phyloP scores from a whole-genome alignment of 2,329 filamentous ascomycete species.

The Phialophora macrospora region DNA sequence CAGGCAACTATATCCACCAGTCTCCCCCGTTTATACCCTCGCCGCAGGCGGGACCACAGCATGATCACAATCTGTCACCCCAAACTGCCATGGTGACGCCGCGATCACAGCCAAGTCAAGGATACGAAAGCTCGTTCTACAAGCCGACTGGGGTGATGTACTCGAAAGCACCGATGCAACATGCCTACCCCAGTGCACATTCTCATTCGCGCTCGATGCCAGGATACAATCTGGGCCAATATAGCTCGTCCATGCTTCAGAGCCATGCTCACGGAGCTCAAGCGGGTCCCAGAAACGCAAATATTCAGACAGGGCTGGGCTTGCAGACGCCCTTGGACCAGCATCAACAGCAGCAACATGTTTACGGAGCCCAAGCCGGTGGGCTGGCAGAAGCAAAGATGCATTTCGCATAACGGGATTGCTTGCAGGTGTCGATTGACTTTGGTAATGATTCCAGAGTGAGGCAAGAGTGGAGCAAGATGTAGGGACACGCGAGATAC shows the following conservation, averaged over 20 bases:
- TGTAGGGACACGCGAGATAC: neutral
- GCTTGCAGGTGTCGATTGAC: neutral
- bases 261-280: slow-evolving; percentile 12
- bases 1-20: slow-evolving; percentile 15
- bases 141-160: slow-evolving; percentile 19
- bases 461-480: slow-evolving; percentile 13
- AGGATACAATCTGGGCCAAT: slow-evolving; percentile 23
- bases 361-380: slow-evolving; percentile 14
- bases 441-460: slow-evolving; percentile 5
- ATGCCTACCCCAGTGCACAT: slow-evolving; percentile 23
- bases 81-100: slow-evolving; percentile 26
- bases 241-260: slow-evolving; percentile 22
- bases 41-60: slow-evolving; percentile 2
- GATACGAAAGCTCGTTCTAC: slow-evolving; percentile 20
- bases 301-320: slow-evolving; percentile 27
- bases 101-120: slow-evolving; percentile 21
- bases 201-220: slow-evolving; percentile 15
- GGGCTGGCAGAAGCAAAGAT: slow-evolving; percentile 14
- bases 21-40: slow-evolving; percentile 20
- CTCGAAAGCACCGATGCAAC: slow-evolving; percentile 21
- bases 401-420: slow-evolving; percentile 16
- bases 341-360: slow-evolving; percentile 19
- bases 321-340: slow-evolving; percentile 20
- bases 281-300: slow-evolving; percentile 14
- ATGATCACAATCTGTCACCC: slow-evolving; percentile 27